A percentile compares a stretch with the other conserved stretches of the same genome.
Conservation (phyloP, 1,284 basidiomycete species). For the Pseudozyma pruni region DNA sequence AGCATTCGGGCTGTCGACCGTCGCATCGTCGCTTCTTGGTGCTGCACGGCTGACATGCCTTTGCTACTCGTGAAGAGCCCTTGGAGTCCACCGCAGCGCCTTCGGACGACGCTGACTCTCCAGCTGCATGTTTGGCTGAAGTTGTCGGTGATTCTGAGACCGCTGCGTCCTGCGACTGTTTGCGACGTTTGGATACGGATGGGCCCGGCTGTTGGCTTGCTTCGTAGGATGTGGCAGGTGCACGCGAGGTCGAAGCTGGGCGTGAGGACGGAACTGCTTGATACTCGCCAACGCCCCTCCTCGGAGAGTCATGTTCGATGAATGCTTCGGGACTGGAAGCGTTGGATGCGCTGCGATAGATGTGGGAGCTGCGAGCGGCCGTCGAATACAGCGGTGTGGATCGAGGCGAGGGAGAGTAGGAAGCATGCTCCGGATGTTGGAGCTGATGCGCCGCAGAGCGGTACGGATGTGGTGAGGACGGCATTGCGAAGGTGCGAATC, state of each 20-base stretch:
- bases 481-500: constrained; percentile 12
- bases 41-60: constrained; percentile 59
- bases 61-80: constrained; percentile 42
- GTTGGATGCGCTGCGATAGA: constrained; percentile 21
- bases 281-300: constrained; percentile 1
- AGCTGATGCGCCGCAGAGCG: constrained; percentile 46
- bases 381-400: constrained; percentile 33
- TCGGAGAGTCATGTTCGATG: constrained; percentile 14
- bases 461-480: constrained; percentile 42
- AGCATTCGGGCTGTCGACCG: constrained; percentile 58
- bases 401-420: constrained; percentile 36
- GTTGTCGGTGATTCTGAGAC: constrained; percentile 4
- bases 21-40: constrained; percentile 62
- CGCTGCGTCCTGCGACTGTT: constrained; percentile 7
- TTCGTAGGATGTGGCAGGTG: not conserved
- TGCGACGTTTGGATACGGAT: constrained; percentile 21
- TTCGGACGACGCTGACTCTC: constrained; percentile 2
- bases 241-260: constrained; percentile 5
- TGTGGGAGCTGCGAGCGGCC: constrained; percentile 19
- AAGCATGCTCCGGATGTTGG: constrained; percentile 45
- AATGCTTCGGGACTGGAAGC: constrained; percentile 39
- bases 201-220: not conserved
- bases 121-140: not conserved
- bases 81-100: constrained; percentile 16
- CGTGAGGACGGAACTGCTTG: not conserved